Evolutionary conservation across 2,329 filamentous ascomycete species (phyloP), one percentile per base, ranked within the genome.

Genomic region (Aspergillus pseudotamarii): DNA sequence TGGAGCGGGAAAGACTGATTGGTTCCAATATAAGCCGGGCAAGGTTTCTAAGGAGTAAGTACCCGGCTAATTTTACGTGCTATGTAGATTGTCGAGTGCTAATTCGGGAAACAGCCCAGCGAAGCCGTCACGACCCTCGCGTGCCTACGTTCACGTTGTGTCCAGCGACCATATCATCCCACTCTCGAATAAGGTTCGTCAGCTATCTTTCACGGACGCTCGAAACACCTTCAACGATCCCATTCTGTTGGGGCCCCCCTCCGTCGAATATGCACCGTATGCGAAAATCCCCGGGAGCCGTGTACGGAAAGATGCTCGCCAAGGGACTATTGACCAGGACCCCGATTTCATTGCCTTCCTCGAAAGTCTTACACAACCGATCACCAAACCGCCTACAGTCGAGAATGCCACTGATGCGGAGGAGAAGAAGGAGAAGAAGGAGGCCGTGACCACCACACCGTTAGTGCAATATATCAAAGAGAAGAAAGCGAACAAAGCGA

Each of bases 281-380:
- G 92, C 92, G 68, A 94, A 94, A 72, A 86, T 93, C 1, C 93
- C 94, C 1, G 87, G 87, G 63, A 86, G 84, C 41, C 92, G 92
- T 75, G 87, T 87, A 57, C 89, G 93, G 38, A 87, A 88, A 59
- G 95, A 99, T 81, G 88, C 89, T 59, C 89, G 94, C 16, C 92
- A 97, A 76, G 95, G 94, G 59, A 97, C 93, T 3, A 98, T 99
- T 69, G 95, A 99, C 72, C 93, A 97, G 75, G 95, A 99, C 73
- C 89, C 92, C 0, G 95, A 98, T 71, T 99, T 97, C 71, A 96
- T 97, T 82, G 88, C 89, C 30, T 99, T 98, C 75, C 85, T 99
- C 9, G 91, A 96, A 76, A 91, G 87, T 59, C 85, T 98, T 54
- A 96, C 94, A 1, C 93, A 96, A 69, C 87, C 86, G 2, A 83